Evolutionary conservation across 2,329 filamentous ascomycete genomes (phyloP).

Genomic region (Paecilomyces niveus): DNA sequence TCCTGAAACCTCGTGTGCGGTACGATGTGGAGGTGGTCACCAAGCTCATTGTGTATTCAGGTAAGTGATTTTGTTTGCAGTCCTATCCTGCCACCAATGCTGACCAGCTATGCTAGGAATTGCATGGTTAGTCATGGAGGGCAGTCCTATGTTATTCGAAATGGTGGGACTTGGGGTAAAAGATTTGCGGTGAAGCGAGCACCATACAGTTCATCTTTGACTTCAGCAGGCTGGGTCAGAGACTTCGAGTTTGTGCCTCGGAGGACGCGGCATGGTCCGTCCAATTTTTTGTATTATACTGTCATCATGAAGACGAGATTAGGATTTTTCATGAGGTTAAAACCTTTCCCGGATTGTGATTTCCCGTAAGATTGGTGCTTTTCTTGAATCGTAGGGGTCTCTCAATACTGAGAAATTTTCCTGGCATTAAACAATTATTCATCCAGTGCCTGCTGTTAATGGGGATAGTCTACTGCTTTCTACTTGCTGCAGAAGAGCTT

Average conservation of each 20-base stretch:
- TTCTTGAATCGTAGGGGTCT: too few species aligned
- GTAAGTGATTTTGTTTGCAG: slow-evolving; percentile 43
- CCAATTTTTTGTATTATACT: neutral
- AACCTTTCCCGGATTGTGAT: too few species aligned
- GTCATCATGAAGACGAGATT: neutral
- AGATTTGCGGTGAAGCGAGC: neutral
- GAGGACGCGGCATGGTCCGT: neutral
- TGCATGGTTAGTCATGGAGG: slow-evolving; percentile 69
- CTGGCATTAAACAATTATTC: too few species aligned
- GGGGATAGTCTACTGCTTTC: too few species aligned
- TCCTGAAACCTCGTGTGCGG: slow-evolving; percentile 79
- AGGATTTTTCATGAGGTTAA: neutral
- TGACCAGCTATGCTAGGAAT: slow-evolving; percentile 52
- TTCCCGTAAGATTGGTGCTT: too few species aligned
- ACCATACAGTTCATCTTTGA: slow-evolving; percentile 3
- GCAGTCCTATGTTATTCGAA: slow-evolving; percentile 68
- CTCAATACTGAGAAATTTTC: too few species aligned
- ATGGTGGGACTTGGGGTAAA: slow-evolving; percentile 43
- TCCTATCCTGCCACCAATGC: slow-evolving; percentile 1
- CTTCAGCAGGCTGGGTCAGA: neutral
- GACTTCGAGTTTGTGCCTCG: neutral
- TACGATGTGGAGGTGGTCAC: slow-evolving; percentile 99
- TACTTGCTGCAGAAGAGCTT: too few species aligned
- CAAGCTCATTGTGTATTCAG: slow-evolving; percentile 89
- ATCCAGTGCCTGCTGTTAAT: too few species aligned